phyloP scores from a whole-genome alignment of 1,284 basidiomycete genomes.

The Malassezia brasiliensis region DNA sequence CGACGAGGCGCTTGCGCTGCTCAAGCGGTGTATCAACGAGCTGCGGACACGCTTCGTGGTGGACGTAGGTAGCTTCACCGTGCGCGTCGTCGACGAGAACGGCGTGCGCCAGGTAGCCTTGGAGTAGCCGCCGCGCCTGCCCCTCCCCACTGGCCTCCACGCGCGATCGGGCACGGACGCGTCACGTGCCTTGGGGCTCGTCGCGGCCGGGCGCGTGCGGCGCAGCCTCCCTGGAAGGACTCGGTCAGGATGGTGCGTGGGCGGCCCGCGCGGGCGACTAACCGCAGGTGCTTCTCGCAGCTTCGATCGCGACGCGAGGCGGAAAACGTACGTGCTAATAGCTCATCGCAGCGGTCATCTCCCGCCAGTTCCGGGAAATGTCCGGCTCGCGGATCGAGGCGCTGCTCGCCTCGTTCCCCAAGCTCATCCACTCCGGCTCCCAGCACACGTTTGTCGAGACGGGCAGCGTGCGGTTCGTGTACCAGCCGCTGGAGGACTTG shows the following conservation, averaged over 20 bases:
- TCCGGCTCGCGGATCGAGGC: conserved; percentile 84
- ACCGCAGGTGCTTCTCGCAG: conserved; percentile 72
- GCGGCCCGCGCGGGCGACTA: neutral
- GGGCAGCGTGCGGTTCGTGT: conserved; percentile 68
- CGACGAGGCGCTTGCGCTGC: conserved; percentile 72
- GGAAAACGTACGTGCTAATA: conserved; percentile 63
- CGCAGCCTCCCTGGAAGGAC: neutral
- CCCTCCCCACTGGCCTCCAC: neutral
- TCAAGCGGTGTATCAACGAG: conserved; percentile 79
- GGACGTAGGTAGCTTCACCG: conserved; percentile 70
- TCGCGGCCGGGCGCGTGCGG: conserved; percentile 1
- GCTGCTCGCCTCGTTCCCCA: conserved; percentile 90
- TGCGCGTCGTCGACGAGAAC: conserved; percentile 82
- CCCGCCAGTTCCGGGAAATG: conserved; percentile 92
- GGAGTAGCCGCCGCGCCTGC: conserved; percentile 37
- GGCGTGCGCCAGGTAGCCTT: conserved; percentile 70
- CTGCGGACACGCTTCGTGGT: conserved; percentile 66
- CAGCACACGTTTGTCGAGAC: conserved; percentile 76
- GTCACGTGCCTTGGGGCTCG: conserved; percentile 11
- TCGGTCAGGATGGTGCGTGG: conserved; percentile 11
- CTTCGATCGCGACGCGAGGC: conserved; percentile 84
- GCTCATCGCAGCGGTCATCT: conserved; percentile 67
- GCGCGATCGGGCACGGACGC: neutral
- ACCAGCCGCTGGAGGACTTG: conserved; percentile 93
- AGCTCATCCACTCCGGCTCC: conserved; percentile 88